phyloP scores from a whole-genome alignment of 768 basidiomycete species.

The Galerina marginata region DNA sequence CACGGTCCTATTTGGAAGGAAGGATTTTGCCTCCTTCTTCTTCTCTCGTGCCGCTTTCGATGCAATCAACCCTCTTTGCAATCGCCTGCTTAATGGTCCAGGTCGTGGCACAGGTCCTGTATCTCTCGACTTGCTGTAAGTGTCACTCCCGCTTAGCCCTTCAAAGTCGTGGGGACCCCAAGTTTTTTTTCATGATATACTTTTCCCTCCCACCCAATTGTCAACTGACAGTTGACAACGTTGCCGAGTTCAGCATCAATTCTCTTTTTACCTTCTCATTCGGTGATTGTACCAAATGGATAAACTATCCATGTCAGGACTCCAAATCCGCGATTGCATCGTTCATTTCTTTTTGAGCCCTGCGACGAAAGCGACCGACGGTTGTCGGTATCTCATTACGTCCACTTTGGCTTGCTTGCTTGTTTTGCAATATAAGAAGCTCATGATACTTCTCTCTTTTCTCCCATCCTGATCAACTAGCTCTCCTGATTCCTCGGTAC shows the following conservation, averaged over 20 bases:
- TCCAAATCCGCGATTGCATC: slow-evolving; percentile 13
- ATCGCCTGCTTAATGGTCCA: slow-evolving; percentile 19
- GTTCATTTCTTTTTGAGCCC: slow-evolving; percentile 8
- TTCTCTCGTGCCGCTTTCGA: slow-evolving; percentile 28
- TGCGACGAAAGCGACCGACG: slow-evolving; percentile 4
- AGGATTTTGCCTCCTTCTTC: slow-evolving; percentile 23
- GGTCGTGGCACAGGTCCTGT: slow-evolving; percentile 17
- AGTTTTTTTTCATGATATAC: slow-evolving; percentile 1
- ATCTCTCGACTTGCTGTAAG: slow-evolving; percentile 11
- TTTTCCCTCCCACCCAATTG: slow-evolving; percentile 4
- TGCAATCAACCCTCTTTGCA: slow-evolving; percentile 19
- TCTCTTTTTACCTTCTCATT: not conserved
- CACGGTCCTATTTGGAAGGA: slow-evolving; percentile 16
- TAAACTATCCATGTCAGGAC: slow-evolving; percentile 16
- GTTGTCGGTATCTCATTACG: slow-evolving; percentile 23
- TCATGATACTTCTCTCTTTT: slow-evolving; percentile 19
- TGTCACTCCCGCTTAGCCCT: slow-evolving; percentile 24
- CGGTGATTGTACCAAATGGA: slow-evolving; percentile 11
- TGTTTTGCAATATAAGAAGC: slow-evolving; percentile 34
- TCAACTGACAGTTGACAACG: slow-evolving; percentile 5
- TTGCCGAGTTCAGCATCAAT: not conserved
- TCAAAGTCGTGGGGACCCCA: slow-evolving; percentile 3
- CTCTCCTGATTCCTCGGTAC: slow-evolving; percentile 14
- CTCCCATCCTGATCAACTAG: slow-evolving; percentile 9
- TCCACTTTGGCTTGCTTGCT: slow-evolving; percentile 13